Percentiles rank a stretch among this genome's conserved stretches.
Evolutionary conservation across 805 yeast genomes (phyloP).

Genomic region (Limtongia smithiae): DNA sequence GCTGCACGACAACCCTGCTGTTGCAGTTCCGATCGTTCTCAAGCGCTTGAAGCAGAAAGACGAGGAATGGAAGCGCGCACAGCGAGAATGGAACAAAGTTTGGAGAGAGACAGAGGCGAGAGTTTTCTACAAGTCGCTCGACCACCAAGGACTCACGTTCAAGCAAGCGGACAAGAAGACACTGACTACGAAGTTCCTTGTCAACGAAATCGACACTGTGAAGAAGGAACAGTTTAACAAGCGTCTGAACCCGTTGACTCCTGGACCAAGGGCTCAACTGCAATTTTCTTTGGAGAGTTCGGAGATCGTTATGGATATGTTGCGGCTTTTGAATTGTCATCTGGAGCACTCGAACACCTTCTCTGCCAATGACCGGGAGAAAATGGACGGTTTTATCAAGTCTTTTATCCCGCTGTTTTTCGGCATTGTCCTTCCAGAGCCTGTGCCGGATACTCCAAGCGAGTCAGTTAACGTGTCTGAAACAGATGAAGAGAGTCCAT

Average conservation of each 20-base stretch:
- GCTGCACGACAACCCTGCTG: constrained; percentile 88
- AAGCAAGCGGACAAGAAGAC: constrained; percentile 94
- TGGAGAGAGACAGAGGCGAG: constrained; percentile 99
- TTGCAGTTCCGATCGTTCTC: constrained; percentile 90
- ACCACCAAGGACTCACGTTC: constrained; percentile 92
- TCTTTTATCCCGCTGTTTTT: constrained; percentile 72
- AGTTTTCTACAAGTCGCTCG: constrained; percentile 87
- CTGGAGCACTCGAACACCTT: constrained; percentile 67
- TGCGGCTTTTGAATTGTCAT: constrained; percentile 62
- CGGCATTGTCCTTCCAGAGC: constrained; percentile 40
- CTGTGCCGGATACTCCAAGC: constrained; percentile 42
- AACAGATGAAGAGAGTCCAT: constrained; percentile 26
- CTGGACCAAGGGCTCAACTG: constrained; percentile 75
- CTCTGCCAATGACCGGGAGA: constrained; percentile 76
- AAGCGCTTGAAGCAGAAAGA: constrained; percentile 94
- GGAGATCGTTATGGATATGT: constrained; percentile 68
- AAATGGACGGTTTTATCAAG: constrained; percentile 65
- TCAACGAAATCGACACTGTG: constrained; percentile 87
- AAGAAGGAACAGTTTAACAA: constrained; percentile 89
- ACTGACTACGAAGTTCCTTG: constrained; percentile 81
- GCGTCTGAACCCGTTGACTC: constrained; percentile 78
- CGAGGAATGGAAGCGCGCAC: constrained; percentile 98
- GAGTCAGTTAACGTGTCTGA: constrained; percentile 8
- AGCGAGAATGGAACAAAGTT: constrained; percentile 96
- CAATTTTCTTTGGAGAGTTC: constrained; percentile 61